Base-by-base conservation (phyloP, 2,329 filamentous ascomycete species). In the Hypoxylon sp. region DNA sequence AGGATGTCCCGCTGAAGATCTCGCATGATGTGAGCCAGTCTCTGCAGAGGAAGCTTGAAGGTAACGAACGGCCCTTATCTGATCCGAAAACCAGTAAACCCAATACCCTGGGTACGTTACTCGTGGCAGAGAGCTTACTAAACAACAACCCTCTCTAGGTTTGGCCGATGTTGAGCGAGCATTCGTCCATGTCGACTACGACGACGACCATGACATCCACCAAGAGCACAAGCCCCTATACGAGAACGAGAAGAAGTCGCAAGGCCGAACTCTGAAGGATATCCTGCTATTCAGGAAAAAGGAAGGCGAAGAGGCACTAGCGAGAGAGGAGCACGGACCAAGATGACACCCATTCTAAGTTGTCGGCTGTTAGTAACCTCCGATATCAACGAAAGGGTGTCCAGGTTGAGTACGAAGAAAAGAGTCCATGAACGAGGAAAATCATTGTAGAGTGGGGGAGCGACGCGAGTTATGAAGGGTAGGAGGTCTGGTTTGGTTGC, bases 1-100 rank as follows among this genome's bases (percentile, higher is more conserved):
- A 78, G 54, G 70, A 75, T 3, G 73, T 77, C 2, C 79, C 78
- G 5, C 70, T 85, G 17, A 79, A 76, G 51, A 71, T 83, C 41
- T 81, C 81, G 2, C 82, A 86, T 58, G 82, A 86, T 56, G 78
- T 86, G 17, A 79, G 78, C 15, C 82, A 86, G 64, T 75, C 76
- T 7, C 66, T 86, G 40, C 82, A 85, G 67, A 75, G 82, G 32
- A 86, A 85, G 68, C 73, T 85, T 8, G 83, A 86, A 69, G 81
- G 78, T 66, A 30, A 25, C 9, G 9, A 25, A 25, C 9, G 9
- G 21, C 21, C 21, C 21, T 9, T 9, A 5, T 9, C 5, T 25
- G 9, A 9, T 25, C 21, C 21, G 21, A 25, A 5, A 25, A 25
- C n/a, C n/a, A n/a, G n/a, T n/a, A n/a, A n/a, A n/a, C n/a, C n/a